Evolutionary conservation across 345 rosid species (phyloP).

Genomic region (Durio zibethinus): DNA sequence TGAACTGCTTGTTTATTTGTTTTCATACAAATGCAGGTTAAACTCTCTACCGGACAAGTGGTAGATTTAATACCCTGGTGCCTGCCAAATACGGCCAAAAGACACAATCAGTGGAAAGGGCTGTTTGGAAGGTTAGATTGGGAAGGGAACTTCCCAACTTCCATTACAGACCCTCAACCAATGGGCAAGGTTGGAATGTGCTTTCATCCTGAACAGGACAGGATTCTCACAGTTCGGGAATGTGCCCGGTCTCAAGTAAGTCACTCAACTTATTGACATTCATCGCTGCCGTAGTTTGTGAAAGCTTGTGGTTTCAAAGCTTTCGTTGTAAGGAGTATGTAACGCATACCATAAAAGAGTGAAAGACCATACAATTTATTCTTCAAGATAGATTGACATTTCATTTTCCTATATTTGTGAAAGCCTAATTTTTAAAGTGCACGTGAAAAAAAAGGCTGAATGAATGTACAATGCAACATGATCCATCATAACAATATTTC

Average conservation of each 20-base stretch:
- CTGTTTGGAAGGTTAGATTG: constrained; percentile 85
- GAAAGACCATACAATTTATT: background rate
- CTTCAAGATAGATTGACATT: background rate
- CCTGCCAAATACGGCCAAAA: constrained; percentile 70
- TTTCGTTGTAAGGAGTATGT: background rate
- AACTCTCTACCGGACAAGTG: constrained; percentile 55
- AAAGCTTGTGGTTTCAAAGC: background rate
- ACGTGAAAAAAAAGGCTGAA: background rate
- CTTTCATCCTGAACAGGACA: constrained; percentile 86
- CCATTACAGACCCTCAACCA: constrained; percentile 84
- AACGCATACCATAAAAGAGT: background rate
- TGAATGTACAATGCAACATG: background rate
- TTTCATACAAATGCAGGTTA: constrained; percentile 39
- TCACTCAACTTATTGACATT: background rate
- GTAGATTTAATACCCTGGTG: constrained; percentile 76
- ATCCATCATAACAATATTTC: background rate
- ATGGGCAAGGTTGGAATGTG: constrained; percentile 98
- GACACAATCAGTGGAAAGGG: constrained; percentile 90
- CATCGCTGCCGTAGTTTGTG: background rate
- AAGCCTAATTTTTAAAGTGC: background rate
- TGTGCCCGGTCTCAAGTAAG: constrained; percentile 86
- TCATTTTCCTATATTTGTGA: background rate
- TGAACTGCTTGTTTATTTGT: background rate
- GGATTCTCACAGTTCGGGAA: constrained; percentile 84
- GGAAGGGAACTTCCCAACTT: constrained; percentile 94